These are phyloP conservation scores for Raffaelea deltoideospora DNA, from an alignment of 2,329 filamentous ascomycete species.

Conservation along the genomic window DNA sequence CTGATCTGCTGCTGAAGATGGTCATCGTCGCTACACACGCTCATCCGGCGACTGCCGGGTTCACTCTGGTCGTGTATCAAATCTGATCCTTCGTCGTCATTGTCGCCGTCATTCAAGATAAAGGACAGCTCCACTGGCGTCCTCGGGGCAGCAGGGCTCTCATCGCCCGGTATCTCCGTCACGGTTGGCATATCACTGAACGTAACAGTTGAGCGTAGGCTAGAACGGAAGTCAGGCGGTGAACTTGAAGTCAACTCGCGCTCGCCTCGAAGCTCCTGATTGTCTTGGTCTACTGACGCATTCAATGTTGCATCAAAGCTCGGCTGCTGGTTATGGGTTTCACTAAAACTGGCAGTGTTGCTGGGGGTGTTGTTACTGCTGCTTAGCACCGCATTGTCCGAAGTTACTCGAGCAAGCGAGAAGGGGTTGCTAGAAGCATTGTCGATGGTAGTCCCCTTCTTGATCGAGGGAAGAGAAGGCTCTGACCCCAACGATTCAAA, in stretches of 20 bases:
- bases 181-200: constrained; percentile 32
- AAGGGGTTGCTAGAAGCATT: constrained; percentile 6
- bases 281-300: too few relatives aligned
- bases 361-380: neutral
- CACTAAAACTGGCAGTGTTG: too few relatives aligned
- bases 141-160: constrained; percentile 21
- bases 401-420: neutral
- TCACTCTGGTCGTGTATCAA: constrained; percentile 16
- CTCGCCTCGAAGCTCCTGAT: too few relatives aligned
- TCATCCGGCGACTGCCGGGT: constrained; percentile 16
- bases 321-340: too few relatives aligned
- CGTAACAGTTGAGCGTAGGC: constrained; percentile 22
- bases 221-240: constrained; percentile 24
- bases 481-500: constrained; percentile 5
- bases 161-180: constrained; percentile 23
- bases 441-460: constrained; percentile 22
- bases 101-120: constrained; percentile 7
- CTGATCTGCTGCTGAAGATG: constrained; percentile 68
- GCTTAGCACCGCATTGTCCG: too few relatives aligned
- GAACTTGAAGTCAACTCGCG: constrained; percentile 37
- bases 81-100: constrained; percentile 27
- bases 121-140: constrained; percentile 28
- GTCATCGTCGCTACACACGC: constrained; percentile 37
- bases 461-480: constrained; percentile 21
- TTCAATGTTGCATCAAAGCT: too few relatives aligned